Base-by-base conservation (phyloP, 495 filamentous ascomycete species). In the Articulospora tetracladia region DNA sequence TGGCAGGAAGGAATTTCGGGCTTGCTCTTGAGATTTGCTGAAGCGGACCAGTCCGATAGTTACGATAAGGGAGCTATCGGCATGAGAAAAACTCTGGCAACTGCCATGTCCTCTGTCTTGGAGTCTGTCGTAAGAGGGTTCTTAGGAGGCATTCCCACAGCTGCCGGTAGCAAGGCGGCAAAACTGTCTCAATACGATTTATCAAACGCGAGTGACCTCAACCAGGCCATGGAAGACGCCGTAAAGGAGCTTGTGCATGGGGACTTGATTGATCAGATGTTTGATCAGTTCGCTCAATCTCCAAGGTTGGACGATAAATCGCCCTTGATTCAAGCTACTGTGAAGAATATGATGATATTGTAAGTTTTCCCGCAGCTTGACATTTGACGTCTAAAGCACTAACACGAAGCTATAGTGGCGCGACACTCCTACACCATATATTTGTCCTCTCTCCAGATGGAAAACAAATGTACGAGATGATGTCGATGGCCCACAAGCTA, bases 61-160 rank as follows among this genome's bases (percentile, higher is more conserved):
- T 89, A 87, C 64, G 86, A 89, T 66, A 87, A 87, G 66, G 85
- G 84, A 6, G 73, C 77, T 7, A 64, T 89, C 32, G 85, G 86
- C 13, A 79, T 79, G 59, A 76, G 85, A 50, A 88, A 86, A 68
- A 83, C 84, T 11, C 73, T 89, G 25, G 82, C 85, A 7, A 86
- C 86, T 26, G 86, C 83, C 12, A 77, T 81, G 17, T 82, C 82
- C 20, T 78, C 77, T 2, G 66, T 89, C 55, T 75, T 87, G 57
- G 86, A 88, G 65, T 76, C 77, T 52, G 73, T 84, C 0, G 81
- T 80, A 6, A 71, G 85, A 55, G 86, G 83, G 1, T 66, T 77
- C 8, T 66, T 88, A 15, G 83, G 76, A 7, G 76, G 85, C 1
- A 70, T 12, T 50, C 47, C 47, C 6, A n/a, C 4, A 25, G 20